These are phyloP conservation scores for Sindora glabra DNA, from an alignment of 306 rosid genomes.

Conservation along the genomic window DNA sequence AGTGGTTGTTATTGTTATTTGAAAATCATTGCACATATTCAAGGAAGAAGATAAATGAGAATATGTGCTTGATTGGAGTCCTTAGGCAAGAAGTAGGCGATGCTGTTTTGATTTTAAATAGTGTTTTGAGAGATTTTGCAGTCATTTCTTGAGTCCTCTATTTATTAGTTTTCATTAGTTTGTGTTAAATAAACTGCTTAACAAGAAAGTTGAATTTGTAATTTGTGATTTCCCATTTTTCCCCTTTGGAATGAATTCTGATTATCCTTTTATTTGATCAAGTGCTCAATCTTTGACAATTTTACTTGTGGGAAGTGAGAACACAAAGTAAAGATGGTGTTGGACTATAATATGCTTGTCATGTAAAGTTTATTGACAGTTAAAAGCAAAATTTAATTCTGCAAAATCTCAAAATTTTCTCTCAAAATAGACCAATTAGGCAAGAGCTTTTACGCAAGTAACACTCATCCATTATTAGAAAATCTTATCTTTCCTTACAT, in stretches of 20 bases:
- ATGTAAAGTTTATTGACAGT: no score
- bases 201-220: slow-evolving; percentile 31
- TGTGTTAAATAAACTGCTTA: slow-evolving; percentile 45
- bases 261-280: slow-evolving; percentile 3
- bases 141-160: slow-evolving; percentile 27
- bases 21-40: slow-evolving; percentile 25
- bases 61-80: slow-evolving; percentile 27
- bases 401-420: no score
- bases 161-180: slow-evolving; percentile 32
- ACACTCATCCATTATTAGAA: no score
- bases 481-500: no score
- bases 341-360: no score
- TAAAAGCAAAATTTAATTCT: no score
- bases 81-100: slow-evolving; percentile 39
- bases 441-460: no score
- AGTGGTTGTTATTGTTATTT: neutral
- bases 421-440: no score
- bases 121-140: slow-evolving; percentile 52
- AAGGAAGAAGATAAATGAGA: neutral
- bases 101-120: slow-evolving; percentile 35
- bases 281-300: neutral
- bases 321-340: no score
- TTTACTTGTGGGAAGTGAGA: slow-evolving; percentile 2
- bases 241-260: slow-evolving; percentile 6
- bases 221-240: slow-evolving; percentile 2